These are phyloP conservation scores for Pyracantha coccinea DNA, from an alignment of 331 rosid genomes.

Conservation along the genomic window DNA sequence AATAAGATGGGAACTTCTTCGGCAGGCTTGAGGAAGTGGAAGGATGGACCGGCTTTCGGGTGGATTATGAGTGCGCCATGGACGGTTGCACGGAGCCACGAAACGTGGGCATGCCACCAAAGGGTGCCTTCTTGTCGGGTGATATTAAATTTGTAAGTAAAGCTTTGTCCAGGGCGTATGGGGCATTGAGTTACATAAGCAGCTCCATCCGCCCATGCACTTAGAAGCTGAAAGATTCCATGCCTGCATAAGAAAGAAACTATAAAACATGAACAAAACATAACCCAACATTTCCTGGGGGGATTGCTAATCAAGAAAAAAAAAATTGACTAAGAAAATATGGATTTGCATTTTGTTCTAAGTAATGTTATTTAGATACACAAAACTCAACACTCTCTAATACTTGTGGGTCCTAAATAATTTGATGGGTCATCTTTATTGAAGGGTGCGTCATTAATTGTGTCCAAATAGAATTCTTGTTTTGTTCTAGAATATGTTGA, in stretches of 20 bases:
- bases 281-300: too few relatives aligned
- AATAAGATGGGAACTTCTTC: slow-evolving; percentile 21
- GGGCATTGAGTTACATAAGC: slow-evolving; percentile 35
- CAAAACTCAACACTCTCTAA: too few relatives aligned
- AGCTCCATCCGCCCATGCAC: slow-evolving; percentile 46
- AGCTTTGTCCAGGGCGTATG: slow-evolving; percentile 17
- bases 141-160: slow-evolving; percentile 33
- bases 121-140: slow-evolving; percentile 44
- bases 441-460: too few relatives aligned
- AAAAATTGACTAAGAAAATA: too few relatives aligned
- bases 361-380: too few relatives aligned
- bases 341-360: too few relatives aligned
- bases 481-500: too few relatives aligned
- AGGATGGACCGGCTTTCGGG: slow-evolving; percentile 14
- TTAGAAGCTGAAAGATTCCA: slow-evolving; percentile 33
- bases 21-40: slow-evolving; percentile 24
- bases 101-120: slow-evolving; percentile 45
- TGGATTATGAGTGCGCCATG: slow-evolving; percentile 38
- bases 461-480: too few relatives aligned
- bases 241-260: slow-evolving; percentile 21
- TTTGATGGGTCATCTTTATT: too few relatives aligned
- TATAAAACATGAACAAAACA: neutral
- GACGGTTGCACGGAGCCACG: slow-evolving; percentile 48
- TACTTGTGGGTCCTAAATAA: too few relatives aligned
- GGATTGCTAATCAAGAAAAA: neutral